A percentile compares a stretch with the other conserved stretches of the same genome.
Conservation (phyloP, 805 yeast species). For the Starmerella asiatica region DNA sequence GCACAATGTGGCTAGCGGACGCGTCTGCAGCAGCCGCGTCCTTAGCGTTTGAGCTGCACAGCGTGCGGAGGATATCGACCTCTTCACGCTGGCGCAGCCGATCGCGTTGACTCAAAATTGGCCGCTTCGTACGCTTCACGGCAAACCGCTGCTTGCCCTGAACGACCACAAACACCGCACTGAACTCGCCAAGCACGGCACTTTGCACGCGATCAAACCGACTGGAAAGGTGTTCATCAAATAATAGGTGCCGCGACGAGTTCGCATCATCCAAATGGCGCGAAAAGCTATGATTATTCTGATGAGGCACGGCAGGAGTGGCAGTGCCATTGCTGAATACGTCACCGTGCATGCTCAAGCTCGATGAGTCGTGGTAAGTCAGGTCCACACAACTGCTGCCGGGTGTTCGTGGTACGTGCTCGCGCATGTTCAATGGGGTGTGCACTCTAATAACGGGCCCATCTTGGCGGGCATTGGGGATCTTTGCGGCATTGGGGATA, state of each 20-base stretch:
- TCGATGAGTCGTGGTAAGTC: background rate
- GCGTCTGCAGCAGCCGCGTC: background rate
- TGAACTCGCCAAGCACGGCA: slow-evolving; percentile 80
- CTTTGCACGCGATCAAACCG: slow-evolving; percentile 54
- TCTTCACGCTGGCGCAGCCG: slow-evolving; percentile 56
- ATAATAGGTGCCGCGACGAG: background rate
- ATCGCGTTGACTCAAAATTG: slow-evolving; percentile 32
- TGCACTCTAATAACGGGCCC: background rate
- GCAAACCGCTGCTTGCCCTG: slow-evolving; percentile 41
- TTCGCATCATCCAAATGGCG: background rate
- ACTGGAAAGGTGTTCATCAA: slow-evolving; percentile 28
- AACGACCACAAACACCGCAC: slow-evolving; percentile 65
- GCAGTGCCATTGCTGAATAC: background rate
- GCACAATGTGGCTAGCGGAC: slow-evolving; percentile 49
- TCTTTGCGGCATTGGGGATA: no score
- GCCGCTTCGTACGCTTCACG: slow-evolving; percentile 70
- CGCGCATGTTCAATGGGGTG: background rate
- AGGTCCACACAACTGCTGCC: background rate
- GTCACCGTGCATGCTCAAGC: background rate
- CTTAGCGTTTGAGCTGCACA: slow-evolving; percentile 13
- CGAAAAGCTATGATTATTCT: background rate
- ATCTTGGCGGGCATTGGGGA: no score
- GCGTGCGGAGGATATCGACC: slow-evolving; percentile 43
- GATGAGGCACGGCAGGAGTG: background rate
- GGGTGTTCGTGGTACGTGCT: background rate